phyloP scores from a whole-genome alignment of 2,329 filamentous ascomycete species.

The Fusarium anguioides region DNA sequence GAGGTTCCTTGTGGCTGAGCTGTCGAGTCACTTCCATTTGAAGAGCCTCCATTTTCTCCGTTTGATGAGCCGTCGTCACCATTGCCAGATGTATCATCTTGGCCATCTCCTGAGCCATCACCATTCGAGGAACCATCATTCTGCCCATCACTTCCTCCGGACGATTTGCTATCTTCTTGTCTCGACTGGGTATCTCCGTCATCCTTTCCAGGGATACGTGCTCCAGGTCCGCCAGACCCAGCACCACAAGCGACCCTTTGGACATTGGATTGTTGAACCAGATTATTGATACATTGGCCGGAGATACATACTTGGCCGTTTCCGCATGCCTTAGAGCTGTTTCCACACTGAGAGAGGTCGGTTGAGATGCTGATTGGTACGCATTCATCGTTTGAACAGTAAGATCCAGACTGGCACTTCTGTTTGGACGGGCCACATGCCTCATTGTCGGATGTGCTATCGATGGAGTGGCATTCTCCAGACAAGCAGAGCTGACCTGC shows the following conservation, averaged over 20 bases:
- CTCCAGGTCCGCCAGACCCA: slow-evolving; percentile 25
- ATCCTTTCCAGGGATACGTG: neutral
- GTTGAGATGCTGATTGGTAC: slow-evolving; percentile 15
- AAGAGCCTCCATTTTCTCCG: neutral
- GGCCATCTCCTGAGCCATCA: neutral
- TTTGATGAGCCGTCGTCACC: neutral
- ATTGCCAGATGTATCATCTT: neutral
- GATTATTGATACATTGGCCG: slow-evolving; percentile 18
- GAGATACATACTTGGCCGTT: slow-evolving; percentile 24
- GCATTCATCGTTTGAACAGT: slow-evolving; percentile 17
- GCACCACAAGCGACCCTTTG: slow-evolving; percentile 7
- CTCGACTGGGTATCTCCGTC: neutral
- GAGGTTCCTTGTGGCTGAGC: neutral
- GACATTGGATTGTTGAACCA: slow-evolving; percentile 1
- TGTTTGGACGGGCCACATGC: slow-evolving; percentile 10
- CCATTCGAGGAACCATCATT: neutral
- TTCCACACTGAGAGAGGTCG: slow-evolving; percentile 21
- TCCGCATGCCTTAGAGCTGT: slow-evolving; percentile 6
- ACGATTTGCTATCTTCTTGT: neutral
- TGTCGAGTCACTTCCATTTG: neutral
- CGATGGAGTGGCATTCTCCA: slow-evolving; percentile 11
- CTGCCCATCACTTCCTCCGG: neutral
- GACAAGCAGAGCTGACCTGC: slow-evolving; percentile 27
- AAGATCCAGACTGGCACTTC: slow-evolving; percentile 13
- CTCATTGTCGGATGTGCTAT: slow-evolving; percentile 4